These are phyloP conservation scores for Lactarius tabidus DNA, from an alignment of 768 basidiomycete genomes.

Conservation along the genomic window DNA sequence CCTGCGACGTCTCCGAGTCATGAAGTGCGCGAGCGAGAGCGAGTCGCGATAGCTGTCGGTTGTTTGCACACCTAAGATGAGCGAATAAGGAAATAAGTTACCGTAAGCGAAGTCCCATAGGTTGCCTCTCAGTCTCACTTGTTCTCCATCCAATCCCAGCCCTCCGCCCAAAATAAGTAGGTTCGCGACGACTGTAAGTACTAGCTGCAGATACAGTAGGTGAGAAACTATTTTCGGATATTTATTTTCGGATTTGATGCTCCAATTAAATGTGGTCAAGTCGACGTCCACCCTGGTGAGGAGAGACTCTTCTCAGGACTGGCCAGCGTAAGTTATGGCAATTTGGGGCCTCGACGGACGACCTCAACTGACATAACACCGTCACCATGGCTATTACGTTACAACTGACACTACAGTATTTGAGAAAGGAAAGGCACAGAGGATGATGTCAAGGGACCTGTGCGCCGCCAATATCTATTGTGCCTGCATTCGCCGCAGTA, in stretches of 20 bases:
- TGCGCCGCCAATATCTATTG: neutral
- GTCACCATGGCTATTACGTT: neutral
- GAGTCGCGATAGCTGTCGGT: no score
- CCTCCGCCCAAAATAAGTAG: no score
- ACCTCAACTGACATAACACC: neutral
- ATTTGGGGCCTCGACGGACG: neutral
- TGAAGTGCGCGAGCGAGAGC: no score
- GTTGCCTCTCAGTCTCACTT: no score
- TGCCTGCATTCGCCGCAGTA: neutral
- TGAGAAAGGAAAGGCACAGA: neutral
- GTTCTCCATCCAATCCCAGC: no score
- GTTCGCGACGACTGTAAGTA: no score
- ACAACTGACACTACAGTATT: neutral
- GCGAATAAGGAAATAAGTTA: no score
- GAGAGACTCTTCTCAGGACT: neutral
- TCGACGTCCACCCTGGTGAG: neutral
- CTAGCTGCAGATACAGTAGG: no score
- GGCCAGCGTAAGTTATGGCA: neutral
- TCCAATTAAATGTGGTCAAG: neutral
- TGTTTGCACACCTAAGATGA: no score
- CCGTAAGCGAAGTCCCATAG: no score
- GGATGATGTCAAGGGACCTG: neutral
- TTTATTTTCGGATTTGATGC: neutral
- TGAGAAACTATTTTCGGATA: neutral
- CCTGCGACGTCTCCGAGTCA: no score